phyloP scores from a whole-genome alignment of 768 basidiomycete genomes.

The Lentinula edodes region DNA sequence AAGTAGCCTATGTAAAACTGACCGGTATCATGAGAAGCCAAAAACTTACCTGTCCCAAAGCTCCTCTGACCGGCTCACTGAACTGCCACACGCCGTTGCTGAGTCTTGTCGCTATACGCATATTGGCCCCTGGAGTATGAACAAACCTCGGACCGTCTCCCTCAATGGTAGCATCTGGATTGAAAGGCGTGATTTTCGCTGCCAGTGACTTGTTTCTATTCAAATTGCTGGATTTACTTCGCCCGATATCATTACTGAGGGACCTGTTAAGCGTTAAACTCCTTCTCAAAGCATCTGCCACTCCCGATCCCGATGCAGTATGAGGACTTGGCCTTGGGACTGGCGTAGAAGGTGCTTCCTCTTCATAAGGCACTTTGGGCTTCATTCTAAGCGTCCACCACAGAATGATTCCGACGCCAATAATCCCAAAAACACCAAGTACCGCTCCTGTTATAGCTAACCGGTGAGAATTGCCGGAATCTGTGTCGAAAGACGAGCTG shows the following conservation, averaged over 20 bases:
- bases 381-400: conserved; percentile 1
- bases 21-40: background rate
- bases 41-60: background rate
- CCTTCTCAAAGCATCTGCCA: background rate
- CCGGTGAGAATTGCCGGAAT: background rate
- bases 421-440: background rate
- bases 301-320: background rate
- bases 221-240: background rate
- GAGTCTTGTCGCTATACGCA: background rate
- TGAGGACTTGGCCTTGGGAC: background rate
- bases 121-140: background rate
- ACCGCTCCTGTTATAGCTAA: background rate
- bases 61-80: background rate
- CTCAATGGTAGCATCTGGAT: background rate
- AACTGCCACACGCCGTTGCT: conserved; percentile 1
- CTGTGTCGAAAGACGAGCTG: background rate
- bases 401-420: background rate
- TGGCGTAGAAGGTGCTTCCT: background rate
- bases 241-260: background rate
- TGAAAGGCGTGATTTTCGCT: background rate
- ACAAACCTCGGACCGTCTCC: background rate
- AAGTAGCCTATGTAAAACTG: background rate
- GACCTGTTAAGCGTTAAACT: background rate
- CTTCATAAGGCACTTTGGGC: background rate
- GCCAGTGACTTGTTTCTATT: background rate